A percentile compares a stretch with the other conserved stretches of the same genome.
phyloP scores from a whole-genome alignment of 208 protist species.

The Balamuthia mandrillaris region DNA sequence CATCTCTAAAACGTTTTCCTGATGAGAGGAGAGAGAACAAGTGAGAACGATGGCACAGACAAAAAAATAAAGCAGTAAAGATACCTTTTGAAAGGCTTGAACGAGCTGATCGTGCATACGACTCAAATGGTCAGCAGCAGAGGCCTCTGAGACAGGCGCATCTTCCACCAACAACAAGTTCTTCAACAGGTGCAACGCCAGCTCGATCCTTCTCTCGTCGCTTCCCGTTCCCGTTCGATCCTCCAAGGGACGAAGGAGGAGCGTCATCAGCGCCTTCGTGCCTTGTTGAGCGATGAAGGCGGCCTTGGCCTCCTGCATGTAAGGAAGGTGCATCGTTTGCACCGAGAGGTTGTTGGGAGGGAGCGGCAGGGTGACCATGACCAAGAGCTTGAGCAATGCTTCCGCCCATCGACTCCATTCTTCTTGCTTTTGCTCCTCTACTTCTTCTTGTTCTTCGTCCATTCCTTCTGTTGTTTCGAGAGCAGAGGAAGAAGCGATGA shows the following conservation, averaged over 20 bases:
- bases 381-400: conserved; percentile 26
- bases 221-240: background rate
- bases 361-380: conserved; percentile 25
- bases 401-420: no score
- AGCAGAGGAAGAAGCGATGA: background rate
- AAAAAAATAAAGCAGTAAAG: background rate
- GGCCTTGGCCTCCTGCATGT: conserved; percentile 17
- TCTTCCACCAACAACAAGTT: conserved; percentile 18
- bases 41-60: background rate
- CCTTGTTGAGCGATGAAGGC: background rate
- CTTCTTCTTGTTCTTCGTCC: no score
- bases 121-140: background rate
- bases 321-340: background rate
- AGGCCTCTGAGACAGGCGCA: background rate
- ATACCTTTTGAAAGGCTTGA: background rate
- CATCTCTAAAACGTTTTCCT: conserved; percentile 13
- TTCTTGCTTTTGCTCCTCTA: no score
- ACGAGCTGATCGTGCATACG: conserved; percentile 6
- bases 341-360: background rate
- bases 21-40: background rate
- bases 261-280: background rate
- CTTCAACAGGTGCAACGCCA: conserved; percentile 5
- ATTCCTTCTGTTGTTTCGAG: background rate
- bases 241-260: background rate
- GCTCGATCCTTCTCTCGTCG: conserved; percentile 21